phyloP scores from a whole-genome alignment of 192 early-diverging fungal genomes.

The Coemansia sp. region DNA sequence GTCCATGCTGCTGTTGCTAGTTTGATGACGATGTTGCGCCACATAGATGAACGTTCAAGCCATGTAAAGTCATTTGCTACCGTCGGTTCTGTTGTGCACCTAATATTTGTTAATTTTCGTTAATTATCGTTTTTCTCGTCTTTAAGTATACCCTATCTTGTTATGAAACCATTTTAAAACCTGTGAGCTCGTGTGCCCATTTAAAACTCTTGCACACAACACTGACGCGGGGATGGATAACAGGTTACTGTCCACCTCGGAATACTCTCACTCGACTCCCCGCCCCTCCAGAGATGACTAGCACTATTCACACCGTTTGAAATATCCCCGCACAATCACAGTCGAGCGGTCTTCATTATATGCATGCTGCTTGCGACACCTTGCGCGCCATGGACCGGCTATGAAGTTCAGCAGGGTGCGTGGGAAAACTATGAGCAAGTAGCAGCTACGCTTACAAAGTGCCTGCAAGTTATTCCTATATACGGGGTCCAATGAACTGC shows the following conservation, averaged over 20 bases:
- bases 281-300: neutral
- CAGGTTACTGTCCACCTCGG: neutral
- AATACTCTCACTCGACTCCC: neutral
- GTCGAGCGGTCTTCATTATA: neutral
- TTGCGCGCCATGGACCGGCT: neutral
- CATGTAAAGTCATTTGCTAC: neutral
- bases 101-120: neutral
- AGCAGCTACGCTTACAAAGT: neutral
- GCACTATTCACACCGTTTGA: neutral
- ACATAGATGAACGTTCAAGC: neutral
- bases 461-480: neutral
- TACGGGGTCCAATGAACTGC: neutral
- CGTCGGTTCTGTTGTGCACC: neutral
- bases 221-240: neutral
- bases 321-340: neutral
- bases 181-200: neutral
- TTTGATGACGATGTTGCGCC: neutral
- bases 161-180: neutral
- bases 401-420: neutral
- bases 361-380: neutral
- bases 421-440: neutral
- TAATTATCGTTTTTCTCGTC: neutral
- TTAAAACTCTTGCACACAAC: neutral
- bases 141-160: neutral
- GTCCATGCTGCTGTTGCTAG: conserved; percentile 28